A percentile compares a stretch with the other conserved stretches of the same genome.
Evolutionary conservation across 371 early-diverging fungal genomes (phyloP).

Genomic region (Rhizopus sp.): DNA sequence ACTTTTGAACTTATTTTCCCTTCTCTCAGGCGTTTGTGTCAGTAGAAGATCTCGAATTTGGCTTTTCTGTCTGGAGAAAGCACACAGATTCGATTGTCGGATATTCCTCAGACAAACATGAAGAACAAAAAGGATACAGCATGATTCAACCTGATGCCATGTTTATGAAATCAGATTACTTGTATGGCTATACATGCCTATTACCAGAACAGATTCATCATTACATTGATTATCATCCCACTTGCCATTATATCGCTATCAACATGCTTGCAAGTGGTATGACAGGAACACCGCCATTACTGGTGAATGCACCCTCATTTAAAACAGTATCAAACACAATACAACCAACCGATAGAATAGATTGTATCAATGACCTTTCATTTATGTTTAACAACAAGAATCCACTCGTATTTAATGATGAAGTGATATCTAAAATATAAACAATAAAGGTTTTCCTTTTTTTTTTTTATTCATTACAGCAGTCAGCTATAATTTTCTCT

Average conservation of each 20-base stretch:
- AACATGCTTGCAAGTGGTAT: slow-evolving; percentile 34
- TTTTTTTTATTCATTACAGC: slow-evolving; percentile 12
- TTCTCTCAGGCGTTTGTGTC: slow-evolving; percentile 10
- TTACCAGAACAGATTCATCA: slow-evolving; percentile 30
- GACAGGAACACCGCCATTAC: slow-evolving; percentile 23
- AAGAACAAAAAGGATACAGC: slow-evolving; percentile 17
- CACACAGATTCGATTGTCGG: slow-evolving; percentile 21
- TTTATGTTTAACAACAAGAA: slow-evolving; percentile 10
- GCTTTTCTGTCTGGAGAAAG: slow-evolving; percentile 16
- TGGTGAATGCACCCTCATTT: slow-evolving; percentile 4
- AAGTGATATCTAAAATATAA: slow-evolving; percentile 9
- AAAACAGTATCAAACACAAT: background rate
- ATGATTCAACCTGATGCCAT: slow-evolving; percentile 25
- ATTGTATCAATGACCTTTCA: slow-evolving; percentile 9
- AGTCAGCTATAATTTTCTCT: slow-evolving; percentile 12
- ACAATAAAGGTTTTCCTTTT: background rate
- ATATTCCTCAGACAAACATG: slow-evolving; percentile 13
- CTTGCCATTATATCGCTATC: slow-evolving; percentile 29
- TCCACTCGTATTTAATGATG: slow-evolving; percentile 11
- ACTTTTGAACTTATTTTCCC: background rate
- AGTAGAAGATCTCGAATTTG: slow-evolving; percentile 21
- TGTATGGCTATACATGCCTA: slow-evolving; percentile 37
- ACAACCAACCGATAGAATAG: background rate
- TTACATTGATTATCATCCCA: slow-evolving; percentile 27
- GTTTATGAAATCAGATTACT: slow-evolving; percentile 30